Evolutionary conservation across 164 flowering plant species (phyloP).

Genomic region (Sedum album): DNA sequence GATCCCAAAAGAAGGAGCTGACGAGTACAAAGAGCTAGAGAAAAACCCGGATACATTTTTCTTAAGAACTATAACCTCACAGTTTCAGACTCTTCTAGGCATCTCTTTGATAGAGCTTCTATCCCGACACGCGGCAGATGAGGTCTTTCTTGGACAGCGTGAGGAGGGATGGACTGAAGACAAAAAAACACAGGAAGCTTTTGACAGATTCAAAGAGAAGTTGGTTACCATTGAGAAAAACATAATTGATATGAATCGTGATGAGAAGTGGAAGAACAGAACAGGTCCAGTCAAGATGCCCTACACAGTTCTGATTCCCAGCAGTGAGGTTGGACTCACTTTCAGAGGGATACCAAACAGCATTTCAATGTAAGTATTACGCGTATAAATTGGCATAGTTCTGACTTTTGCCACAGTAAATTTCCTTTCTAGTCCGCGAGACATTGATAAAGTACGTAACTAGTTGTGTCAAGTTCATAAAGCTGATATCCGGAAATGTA

Average conservation of each 20-base stretch:
- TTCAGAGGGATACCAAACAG: slow-evolving; percentile 15
- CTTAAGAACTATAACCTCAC: slow-evolving; percentile 13
- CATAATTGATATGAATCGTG: slow-evolving; percentile 11
- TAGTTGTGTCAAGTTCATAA: no score
- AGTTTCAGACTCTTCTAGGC: slow-evolving; percentile 15
- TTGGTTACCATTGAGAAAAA: slow-evolving; percentile 12
- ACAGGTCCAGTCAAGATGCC: slow-evolving; percentile 12
- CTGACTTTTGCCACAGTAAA: no score
- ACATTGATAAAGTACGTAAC: no score
- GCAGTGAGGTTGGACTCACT: slow-evolving; percentile 6
- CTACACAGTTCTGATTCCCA: slow-evolving; percentile 13
- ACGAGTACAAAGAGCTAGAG: slow-evolving; percentile 14
- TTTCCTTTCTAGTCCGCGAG: no score
- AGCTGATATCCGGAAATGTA: no score
- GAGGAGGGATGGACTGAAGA: slow-evolving; percentile 12
- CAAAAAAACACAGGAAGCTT: slow-evolving; percentile 3
- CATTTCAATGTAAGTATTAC: slow-evolving; percentile 3
- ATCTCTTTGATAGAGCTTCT: slow-evolving; percentile 14
- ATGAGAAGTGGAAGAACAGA: slow-evolving; percentile 7
- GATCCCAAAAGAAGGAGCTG: slow-evolving; percentile 14
- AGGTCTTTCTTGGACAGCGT: slow-evolving; percentile 15
- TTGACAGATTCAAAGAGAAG: slow-evolving; percentile 3
- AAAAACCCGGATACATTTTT: slow-evolving; percentile 12
- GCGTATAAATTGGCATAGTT: no score
- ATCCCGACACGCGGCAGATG: slow-evolving; percentile 15